Conservation (phyloP, 495 filamentous ascomycete genomes). For the Trichoderma gamsii region DNA sequence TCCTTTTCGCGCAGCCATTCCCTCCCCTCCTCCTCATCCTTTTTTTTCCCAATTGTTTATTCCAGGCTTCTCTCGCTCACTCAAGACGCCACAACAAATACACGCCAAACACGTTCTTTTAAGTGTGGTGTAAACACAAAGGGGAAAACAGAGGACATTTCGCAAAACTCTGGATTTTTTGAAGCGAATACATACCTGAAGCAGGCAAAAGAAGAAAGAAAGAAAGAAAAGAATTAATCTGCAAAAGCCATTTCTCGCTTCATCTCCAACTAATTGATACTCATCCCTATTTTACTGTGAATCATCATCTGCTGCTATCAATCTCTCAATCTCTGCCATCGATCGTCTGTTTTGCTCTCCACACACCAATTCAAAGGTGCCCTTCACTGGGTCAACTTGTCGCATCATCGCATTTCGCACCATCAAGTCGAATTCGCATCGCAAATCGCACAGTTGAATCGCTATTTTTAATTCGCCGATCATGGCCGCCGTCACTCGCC, state of each 20-base stretch:
- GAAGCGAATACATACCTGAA: too few species aligned
- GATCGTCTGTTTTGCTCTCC: slow-evolving; percentile 15
- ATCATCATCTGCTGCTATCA: neutral
- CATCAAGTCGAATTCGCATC: neutral
- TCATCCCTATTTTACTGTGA: slow-evolving; percentile 6
- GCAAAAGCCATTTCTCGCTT: too few species aligned
- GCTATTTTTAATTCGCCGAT: slow-evolving; percentile 13
- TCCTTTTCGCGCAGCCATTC: neutral
- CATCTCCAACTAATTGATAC: too few species aligned
- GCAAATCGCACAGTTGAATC: neutral
- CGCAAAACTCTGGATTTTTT: too few species aligned
- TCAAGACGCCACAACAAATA: neutral
- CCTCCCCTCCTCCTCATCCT: slow-evolving; percentile 2
- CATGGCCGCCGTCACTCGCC: slow-evolving; percentile 45
- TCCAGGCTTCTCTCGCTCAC: slow-evolving; percentile 12
- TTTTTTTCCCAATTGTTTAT: slow-evolving; percentile 6
- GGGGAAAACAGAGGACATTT: neutral
- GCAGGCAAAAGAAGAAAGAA: too few species aligned
- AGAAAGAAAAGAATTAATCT: too few species aligned
- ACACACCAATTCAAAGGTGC: too few species aligned
- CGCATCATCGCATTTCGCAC: neutral
- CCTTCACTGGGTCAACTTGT: slow-evolving; percentile 1
- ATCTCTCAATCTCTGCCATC: slow-evolving; percentile 11
- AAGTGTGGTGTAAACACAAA: too few species aligned
- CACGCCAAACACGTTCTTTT: neutral